Percentiles rank a stretch among this genome's conserved stretches.
Evolutionary conservation across 2,329 filamentous ascomycete genomes (phyloP).

Genomic region (Bipolaris oryzae): DNA sequence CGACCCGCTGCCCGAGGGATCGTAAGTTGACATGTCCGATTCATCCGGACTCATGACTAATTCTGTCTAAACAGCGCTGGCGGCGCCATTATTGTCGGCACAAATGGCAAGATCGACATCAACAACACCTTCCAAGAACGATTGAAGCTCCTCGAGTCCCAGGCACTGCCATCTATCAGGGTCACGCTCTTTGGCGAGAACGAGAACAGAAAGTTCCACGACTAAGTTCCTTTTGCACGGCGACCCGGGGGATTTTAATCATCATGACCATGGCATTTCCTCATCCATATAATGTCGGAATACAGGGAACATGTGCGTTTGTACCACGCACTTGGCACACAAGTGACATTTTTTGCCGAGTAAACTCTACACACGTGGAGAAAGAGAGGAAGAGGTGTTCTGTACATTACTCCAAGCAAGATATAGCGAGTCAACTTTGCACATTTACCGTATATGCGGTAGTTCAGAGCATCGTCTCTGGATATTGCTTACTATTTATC

Average conservation of each 20-base stretch:
- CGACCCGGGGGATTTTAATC: neutral
- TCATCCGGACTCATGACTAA: conserved; percentile 8
- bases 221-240: conserved; percentile 60
- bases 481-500: neutral
- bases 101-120: conserved; percentile 92
- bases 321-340: neutral
- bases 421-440: conserved; percentile 21
- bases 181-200: conserved; percentile 92
- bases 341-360: conserved; percentile 5
- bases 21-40: conserved; percentile 64
- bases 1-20: conserved; percentile 78
- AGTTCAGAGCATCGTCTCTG: neutral
- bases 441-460: conserved; percentile 9
- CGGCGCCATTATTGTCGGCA: conserved; percentile 79
- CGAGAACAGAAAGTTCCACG: conserved; percentile 91
- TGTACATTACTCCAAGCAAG: conserved; percentile 21
- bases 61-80: conserved; percentile 67
- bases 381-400: neutral
- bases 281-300: conserved; percentile 5
- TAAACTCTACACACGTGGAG: conserved; percentile 4
- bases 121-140: conserved; percentile 98
- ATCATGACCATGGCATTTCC: neutral
- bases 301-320: neutral
- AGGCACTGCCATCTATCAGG: conserved; percentile 82
- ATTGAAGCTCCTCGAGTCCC: conserved; percentile 80